Evolutionary conservation across 345 rosid genomes (phyloP), one percentile per base, ranked within the genome.

Genomic region (Rhizophora mangle): DNA sequence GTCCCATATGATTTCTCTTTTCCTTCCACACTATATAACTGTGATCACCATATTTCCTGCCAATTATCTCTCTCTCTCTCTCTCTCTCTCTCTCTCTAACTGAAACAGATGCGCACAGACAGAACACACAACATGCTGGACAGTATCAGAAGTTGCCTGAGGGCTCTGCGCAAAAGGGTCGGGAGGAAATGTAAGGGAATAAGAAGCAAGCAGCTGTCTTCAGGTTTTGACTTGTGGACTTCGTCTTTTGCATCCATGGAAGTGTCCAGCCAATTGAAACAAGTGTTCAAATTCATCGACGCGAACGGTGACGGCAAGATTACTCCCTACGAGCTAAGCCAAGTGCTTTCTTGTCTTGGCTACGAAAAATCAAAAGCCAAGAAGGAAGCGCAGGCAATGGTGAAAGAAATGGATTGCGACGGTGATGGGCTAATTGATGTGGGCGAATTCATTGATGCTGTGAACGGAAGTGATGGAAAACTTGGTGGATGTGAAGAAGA

Each of bases 291-390:
- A 36, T 72, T 70, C 57, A 76, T 84, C 1, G 86, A 84, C 69
- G 63, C 83, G 8, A 75, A 81, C 62, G 77, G 86, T 8, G 88
- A 86, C 30, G 90, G 90, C 8, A 86, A 77, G 75, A 77, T 86
- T 60, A 79, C 88, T 0, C 37, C 84, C 2, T 7, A 20, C 6
- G 88, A 86, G 77, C 86, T 86, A 18, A 53, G 78, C 6, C 70
- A 79, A 60, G 69, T 82, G 19, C 82, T 86, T 13, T 19, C 58
- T 0, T 47, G 81, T 63, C 76, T 86, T 1, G 85, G 84, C 8
- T 71, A 49, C 37, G 78, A 79, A 11, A 76, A 68, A 60, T 57
- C 80, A 6, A 72, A 64, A 8, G 86, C 86, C 1, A 18, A 26
- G 8, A 8, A 21, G 43, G 85, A 80, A 57, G 88, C 90, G 8